phyloP scores from a whole-genome alignment of 805 yeast genomes.

The Naumovozyma castellii region DNA sequence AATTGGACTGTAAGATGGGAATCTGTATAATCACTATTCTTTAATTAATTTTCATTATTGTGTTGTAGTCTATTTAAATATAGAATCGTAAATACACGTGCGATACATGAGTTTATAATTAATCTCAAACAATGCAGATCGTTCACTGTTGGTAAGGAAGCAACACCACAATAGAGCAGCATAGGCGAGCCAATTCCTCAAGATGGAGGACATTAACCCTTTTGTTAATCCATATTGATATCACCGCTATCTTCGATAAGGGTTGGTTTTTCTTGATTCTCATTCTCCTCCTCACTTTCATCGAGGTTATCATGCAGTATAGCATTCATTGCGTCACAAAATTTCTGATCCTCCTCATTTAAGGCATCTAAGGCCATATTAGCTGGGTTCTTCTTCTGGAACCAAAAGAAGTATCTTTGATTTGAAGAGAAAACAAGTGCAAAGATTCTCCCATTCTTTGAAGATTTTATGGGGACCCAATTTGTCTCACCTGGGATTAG shows the following conservation, averaged over 20 bases:
- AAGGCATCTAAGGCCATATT: conserved; percentile 38
- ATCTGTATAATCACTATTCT: neutral
- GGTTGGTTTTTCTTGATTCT: conserved; percentile 11
- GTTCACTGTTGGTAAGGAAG: too few species aligned
- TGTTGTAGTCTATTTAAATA: neutral
- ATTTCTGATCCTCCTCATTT: conserved; percentile 47
- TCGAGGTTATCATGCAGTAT: conserved; percentile 34
- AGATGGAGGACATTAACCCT: neutral
- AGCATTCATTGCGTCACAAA: conserved; percentile 42
- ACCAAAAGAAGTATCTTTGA: conserved; percentile 52
- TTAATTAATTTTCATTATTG: neutral
- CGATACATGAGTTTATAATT: neutral
- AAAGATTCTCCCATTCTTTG: conserved; percentile 69
- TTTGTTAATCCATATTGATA: neutral
- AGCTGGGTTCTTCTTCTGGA: conserved; percentile 58
- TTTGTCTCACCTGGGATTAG: conserved; percentile 80
- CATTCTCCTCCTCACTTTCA: conserved; percentile 13
- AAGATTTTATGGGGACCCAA: conserved; percentile 59
- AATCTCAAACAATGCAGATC: neutral
- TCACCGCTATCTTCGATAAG: conserved; percentile 1
- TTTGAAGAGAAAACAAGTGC: conserved; percentile 61
- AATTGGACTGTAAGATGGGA: conserved; percentile 71
- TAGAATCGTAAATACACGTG: neutral
- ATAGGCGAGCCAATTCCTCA: too few species aligned
- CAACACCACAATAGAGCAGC: too few species aligned